These are phyloP conservation scores for Camelina neglecta DNA, from an alignment of 345 rosid species.

Conservation along the genomic window DNA sequence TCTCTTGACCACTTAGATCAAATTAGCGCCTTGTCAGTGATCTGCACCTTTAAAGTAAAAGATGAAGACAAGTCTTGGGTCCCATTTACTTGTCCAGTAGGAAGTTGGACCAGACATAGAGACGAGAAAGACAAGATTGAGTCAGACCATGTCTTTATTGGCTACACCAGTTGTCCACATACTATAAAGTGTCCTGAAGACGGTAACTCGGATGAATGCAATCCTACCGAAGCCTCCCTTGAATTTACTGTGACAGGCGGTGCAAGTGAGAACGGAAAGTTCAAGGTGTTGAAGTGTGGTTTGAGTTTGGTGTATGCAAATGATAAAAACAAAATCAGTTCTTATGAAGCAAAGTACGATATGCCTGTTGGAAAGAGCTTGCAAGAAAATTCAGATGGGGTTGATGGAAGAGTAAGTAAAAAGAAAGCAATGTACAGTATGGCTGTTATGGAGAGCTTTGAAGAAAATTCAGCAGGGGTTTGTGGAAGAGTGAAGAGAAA, in stretches of 20 bases:
- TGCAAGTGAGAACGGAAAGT: background rate
- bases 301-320: slow-evolving; percentile 36
- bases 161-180: slow-evolving; percentile 27
- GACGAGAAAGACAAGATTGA: slow-evolving; percentile 7
- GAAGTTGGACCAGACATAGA: slow-evolving; percentile 30
- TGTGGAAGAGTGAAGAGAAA: slow-evolving; percentile 3
- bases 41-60: slow-evolving; percentile 19
- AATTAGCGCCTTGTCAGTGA: slow-evolving; percentile 23
- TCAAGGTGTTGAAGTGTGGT: slow-evolving; percentile 35
- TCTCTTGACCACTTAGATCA: slow-evolving; percentile 12
- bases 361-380: background rate
- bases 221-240: slow-evolving; percentile 13
- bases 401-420: slow-evolving; percentile 1
- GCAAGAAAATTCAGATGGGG: slow-evolving; percentile 8
- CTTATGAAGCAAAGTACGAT: slow-evolving; percentile 19
- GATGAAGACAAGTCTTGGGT: slow-evolving; percentile 16
- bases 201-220: slow-evolving; percentile 10
- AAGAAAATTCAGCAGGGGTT: slow-evolving; percentile 4
- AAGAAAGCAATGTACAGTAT: background rate
- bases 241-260: slow-evolving; percentile 24
- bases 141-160: slow-evolving; percentile 26
- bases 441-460: background rate
- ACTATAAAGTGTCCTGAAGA: slow-evolving; percentile 14
- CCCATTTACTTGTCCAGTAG: slow-evolving; percentile 25
- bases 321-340: slow-evolving; percentile 15